Evolutionary conservation across 495 filamentous ascomycete genomes (phyloP).

Genomic region (Podospora sp.): DNA sequence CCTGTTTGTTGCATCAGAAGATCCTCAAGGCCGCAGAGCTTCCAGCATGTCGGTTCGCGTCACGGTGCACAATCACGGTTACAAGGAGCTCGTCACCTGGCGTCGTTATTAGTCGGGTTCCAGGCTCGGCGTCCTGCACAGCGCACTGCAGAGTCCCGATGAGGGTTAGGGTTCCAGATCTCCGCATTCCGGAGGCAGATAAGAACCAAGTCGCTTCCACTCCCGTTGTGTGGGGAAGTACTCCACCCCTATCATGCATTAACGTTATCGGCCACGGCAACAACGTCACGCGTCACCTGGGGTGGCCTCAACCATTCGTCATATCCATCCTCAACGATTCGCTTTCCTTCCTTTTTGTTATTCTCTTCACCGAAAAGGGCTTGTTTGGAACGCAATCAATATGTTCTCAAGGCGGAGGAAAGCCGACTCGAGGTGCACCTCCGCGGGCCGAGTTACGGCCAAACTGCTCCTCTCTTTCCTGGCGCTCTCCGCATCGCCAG

Average conservation of each 20-base stretch:
- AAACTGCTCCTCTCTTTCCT: slow-evolving; percentile 65
- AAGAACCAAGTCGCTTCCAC: too few species aligned
- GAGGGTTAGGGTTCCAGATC: background rate
- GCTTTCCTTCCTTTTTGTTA: background rate
- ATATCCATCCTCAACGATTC: background rate
- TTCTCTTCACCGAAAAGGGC: background rate
- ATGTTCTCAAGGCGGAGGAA: slow-evolving; percentile 48
- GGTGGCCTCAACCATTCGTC: background rate
- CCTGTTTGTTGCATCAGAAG: background rate
- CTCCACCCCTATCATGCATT: background rate
- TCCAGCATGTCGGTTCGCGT: background rate
- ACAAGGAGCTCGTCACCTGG: background rate
- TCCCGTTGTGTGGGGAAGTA: too few species aligned
- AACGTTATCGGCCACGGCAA: background rate
- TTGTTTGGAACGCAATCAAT: slow-evolving; percentile 19
- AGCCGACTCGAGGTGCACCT: slow-evolving; percentile 42
- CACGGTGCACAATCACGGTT: background rate
- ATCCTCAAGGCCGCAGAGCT: background rate
- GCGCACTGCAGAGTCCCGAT: background rate
- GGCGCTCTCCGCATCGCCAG: slow-evolving; percentile 50
- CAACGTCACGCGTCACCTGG: background rate
- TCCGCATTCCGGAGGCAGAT: too few species aligned
- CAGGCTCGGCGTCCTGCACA: background rate
- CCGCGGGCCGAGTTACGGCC: slow-evolving; percentile 61
- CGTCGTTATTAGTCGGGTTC: background rate